Evolutionary conservation across 192 early-diverging fungal species (phyloP), one percentile per base, ranked within the genome.

Genomic region (Haplosporangium gracile): DNA sequence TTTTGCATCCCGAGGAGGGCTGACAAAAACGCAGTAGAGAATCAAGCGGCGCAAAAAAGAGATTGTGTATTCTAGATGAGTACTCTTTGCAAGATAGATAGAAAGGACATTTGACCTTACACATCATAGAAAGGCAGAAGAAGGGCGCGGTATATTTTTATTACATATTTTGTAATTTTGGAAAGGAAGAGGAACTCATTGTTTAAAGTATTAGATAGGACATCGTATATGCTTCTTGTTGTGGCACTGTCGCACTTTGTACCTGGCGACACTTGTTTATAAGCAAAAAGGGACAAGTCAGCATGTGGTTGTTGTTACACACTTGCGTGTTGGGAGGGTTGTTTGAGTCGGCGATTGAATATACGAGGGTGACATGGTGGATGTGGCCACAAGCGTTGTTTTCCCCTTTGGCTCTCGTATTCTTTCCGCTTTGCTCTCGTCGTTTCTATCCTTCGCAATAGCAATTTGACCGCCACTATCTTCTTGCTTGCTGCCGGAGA

Each of bases 11-110:
- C 40, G 70, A 42, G 55, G 55, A 60, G n/a, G 29, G n/a, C 60
- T 65, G 60, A 65, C 60, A 65, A 65, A 65, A 65, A 63, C 29
- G 49, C 49, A 65, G 60, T 65, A 65, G 60, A 65, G 60, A 65
- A 65, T 65, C 60, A 65, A 65, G 60, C 60, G 60, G 29, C 60
- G 60, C 60, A 65, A 65, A 32, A 2, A 65, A 11, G 32, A 32
- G 24, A 32, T 18, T 16, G 55, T 26, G 24, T 57, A 65, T 63
- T 63, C 49, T 26, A 65, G 13, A 29, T 34, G 60, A 32, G 60
- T 65, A 65, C 29, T 65, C 8, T 29, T 57, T 57, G 5, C n/a
- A 57, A 26, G 6, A 4, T n/a, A 57, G 55, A 26, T 7, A 57
- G 8, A 55, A 8, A 55, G 22, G 51, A 24, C 4, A 55, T 18